phyloP scores from a whole-genome alignment of 306 rosid species.

The Gynostemma pentaphyllum region DNA sequence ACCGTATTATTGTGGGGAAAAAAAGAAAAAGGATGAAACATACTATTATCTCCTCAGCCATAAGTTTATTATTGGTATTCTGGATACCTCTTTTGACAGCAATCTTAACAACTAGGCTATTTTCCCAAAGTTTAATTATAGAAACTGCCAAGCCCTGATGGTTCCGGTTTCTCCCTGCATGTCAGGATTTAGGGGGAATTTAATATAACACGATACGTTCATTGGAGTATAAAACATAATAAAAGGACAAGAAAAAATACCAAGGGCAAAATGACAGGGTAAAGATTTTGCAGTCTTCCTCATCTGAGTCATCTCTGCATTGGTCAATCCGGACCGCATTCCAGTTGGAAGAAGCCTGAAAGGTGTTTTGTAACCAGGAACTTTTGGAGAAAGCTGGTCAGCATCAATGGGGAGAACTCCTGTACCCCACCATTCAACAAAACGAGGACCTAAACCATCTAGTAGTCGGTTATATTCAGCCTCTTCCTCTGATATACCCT shows the following conservation, averaged over 20 bases:
- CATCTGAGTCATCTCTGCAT: constrained; percentile 67
- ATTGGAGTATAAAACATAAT: not conserved
- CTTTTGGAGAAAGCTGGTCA: constrained; percentile 63
- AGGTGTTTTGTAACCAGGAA: constrained; percentile 81
- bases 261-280: constrained; percentile 96
- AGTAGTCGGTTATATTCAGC: constrained; percentile 56
- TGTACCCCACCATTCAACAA: constrained; percentile 91
- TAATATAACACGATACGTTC: not conserved
- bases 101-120: constrained; percentile 75
- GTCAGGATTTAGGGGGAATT: not conserved
- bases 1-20: not conserved
- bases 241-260: constrained; percentile 27
- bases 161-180: constrained; percentile 83
- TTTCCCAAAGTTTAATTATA: constrained; percentile 84
- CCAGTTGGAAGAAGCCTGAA: constrained; percentile 85
- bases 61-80: constrained; percentile 90
- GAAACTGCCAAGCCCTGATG: constrained; percentile 91
- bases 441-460: constrained; percentile 87
- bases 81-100: constrained; percentile 93
- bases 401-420: constrained; percentile 96
- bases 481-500: constrained; percentile 59
- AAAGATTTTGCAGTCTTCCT: constrained; percentile 70
- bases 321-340: constrained; percentile 60
- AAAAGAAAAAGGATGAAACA: constrained; percentile 12
- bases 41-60: constrained; percentile 91